phyloP scores from a whole-genome alignment of 208 protist species.

The Crithidia acanthocephali region DNA sequence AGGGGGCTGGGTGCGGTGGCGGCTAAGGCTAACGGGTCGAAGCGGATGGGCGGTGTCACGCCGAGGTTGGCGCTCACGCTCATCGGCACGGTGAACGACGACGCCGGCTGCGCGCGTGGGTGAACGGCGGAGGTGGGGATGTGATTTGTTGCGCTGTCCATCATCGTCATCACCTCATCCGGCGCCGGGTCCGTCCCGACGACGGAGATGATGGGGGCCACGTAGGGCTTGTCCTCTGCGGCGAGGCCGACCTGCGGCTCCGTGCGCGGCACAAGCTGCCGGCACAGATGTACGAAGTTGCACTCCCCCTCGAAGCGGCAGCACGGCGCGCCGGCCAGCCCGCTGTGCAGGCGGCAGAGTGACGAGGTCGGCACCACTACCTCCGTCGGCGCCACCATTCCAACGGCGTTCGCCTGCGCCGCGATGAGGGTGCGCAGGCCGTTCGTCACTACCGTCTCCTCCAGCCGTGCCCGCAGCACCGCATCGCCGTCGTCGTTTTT shows the following conservation, averaged over 20 bases:
- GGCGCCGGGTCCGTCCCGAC: slow-evolving; percentile 6
- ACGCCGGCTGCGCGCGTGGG: slow-evolving; percentile 11
- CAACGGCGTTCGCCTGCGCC: slow-evolving; percentile 28
- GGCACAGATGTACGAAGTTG: slow-evolving; percentile 86
- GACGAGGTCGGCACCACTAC: slow-evolving; percentile 59
- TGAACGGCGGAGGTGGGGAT: slow-evolving; percentile 13
- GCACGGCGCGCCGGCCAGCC: slow-evolving; percentile 49
- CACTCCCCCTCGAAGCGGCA: slow-evolving; percentile 85
- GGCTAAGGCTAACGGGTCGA: slow-evolving; percentile 43
- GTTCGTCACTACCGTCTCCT: slow-evolving; percentile 52
- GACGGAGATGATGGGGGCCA: slow-evolving; percentile 10
- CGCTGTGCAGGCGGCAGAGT: slow-evolving; percentile 74
- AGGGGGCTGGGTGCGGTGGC: slow-evolving; percentile 38
- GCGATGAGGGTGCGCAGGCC: slow-evolving; percentile 54
- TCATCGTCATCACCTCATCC: slow-evolving; percentile 22
- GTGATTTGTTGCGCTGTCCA: slow-evolving; percentile 2
- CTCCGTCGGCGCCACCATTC: slow-evolving; percentile 25
- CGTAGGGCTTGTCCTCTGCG: slow-evolving; percentile 13
- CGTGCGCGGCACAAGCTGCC: slow-evolving; percentile 33
- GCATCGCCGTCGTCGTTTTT: slow-evolving; percentile 41
- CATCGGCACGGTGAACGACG: slow-evolving; percentile 43
- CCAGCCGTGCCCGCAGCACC: slow-evolving; percentile 32
- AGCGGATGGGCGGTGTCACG: slow-evolving; percentile 44
- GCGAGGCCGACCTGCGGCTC: slow-evolving; percentile 12
- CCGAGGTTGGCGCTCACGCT: slow-evolving; percentile 39